Conservation (phyloP, 352 stramenopile genomes). For the Phytophthora cactorum region DNA sequence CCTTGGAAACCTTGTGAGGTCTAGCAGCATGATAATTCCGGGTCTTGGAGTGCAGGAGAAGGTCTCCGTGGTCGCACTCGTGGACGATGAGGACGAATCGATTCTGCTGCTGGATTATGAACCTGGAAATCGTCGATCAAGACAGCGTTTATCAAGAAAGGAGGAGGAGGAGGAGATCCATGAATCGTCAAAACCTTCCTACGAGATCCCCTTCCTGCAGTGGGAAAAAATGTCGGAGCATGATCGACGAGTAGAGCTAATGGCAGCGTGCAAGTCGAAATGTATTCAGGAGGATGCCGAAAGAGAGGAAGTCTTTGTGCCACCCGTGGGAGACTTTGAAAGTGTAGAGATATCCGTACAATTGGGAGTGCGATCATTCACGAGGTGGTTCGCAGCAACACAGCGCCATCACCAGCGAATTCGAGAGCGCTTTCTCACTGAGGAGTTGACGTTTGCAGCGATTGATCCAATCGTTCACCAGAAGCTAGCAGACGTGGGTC, state of each 20-base stretch:
- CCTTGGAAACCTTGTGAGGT: constrained; percentile 1
- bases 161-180: constrained; percentile 5
- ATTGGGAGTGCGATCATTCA: constrained; percentile 54
- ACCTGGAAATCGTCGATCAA: constrained; percentile 22
- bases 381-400: constrained; percentile 59
- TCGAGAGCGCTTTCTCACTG: constrained; percentile 58
- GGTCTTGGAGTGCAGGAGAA: constrained; percentile 44
- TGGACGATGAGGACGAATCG: constrained; percentile 50
- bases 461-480: constrained; percentile 45
- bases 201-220: constrained; percentile 34
- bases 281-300: constrained; percentile 46
- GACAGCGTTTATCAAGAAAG: constrained; percentile 4
- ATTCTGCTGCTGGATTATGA: constrained; percentile 57
- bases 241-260: constrained; percentile 59
- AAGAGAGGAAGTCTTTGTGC: constrained; percentile 47
- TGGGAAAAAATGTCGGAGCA: constrained; percentile 52
- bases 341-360: constrained; percentile 52
- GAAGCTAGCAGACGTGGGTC: constrained; percentile 41
- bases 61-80: constrained; percentile 52
- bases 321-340: constrained; percentile 52
- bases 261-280: constrained; percentile 60
- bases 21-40: constrained; percentile 9
- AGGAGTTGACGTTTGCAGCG: constrained; percentile 68
- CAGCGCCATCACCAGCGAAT: constrained; percentile 50
- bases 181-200: constrained; percentile 13